Evolutionary conservation across 2,329 filamentous ascomycete genomes (phyloP), one percentile per base, ranked within the genome.

Genomic region (Xylariaceae sp.): DNA sequence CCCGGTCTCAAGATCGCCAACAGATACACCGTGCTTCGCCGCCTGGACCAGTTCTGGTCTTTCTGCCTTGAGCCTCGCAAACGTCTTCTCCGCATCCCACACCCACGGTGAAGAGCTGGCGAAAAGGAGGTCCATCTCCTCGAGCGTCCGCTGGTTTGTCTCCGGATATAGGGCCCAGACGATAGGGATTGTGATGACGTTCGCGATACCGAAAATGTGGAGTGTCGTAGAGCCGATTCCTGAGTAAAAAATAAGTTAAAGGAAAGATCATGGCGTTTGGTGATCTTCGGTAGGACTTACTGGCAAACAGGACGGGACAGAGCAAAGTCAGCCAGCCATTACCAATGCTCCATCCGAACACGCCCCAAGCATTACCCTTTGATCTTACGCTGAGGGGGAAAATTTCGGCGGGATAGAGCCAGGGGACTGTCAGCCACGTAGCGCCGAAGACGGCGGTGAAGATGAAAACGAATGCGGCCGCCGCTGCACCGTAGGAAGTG

Each of bases 111-210:
- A 82, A 16, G 82, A 71, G 1, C 80, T 75, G 0, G 84, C 82
- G 54, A 90, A 89, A 0, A 89, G 65, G 0, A 88, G 65, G 49
- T 90, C 81, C 71, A 89, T 88, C 58, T 88, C 85, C 57, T 89
- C 86, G 0, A 89, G 69, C 0, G 84, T 88, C 0, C 85, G 76
- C 61, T 86, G 82, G 58, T 83, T 87, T 3, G 80, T 86, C 60
- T 89, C 86, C 0, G 85, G 86, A 46, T 88, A 89, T 0, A 90
- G 58, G 0, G 82, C 82, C 81, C 83, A 90, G 0, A 88, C 80
- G 65, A 87, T 79, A 0, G 82, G 76, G 4, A 89, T 82, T 1
- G 77, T 75, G 22, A 86, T 63, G 7, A 81, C 65, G 57, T 88
- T 89, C 58, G 76, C 79, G 4, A 76, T 80, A 1, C 77, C 86